Percentiles rank a stretch among this genome's conserved stretches.
Conservation (phyloP, 2,329 filamentous ascomycete genomes). For the Rhynchosporium agropyri region DNA sequence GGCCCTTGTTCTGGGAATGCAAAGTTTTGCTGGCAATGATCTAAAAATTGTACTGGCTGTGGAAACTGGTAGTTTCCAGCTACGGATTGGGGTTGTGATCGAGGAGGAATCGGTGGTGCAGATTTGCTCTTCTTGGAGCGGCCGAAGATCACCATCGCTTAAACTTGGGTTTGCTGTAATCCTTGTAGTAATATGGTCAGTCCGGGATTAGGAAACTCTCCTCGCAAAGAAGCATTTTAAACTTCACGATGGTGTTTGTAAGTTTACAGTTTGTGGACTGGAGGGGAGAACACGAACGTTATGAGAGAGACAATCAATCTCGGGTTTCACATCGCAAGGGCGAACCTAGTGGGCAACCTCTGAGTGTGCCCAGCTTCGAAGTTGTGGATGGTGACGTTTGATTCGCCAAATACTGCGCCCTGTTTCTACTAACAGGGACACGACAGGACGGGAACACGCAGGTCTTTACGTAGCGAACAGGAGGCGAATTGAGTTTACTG, state of each 20-base stretch:
- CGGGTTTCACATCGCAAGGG: slow-evolving; percentile 20
- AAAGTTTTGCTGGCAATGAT: slow-evolving; percentile 24
- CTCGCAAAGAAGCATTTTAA: not conserved
- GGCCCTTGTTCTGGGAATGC: slow-evolving; percentile 26
- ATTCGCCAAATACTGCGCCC: slow-evolving; percentile 36
- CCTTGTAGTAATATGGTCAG: slow-evolving; percentile 19
- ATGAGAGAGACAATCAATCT: slow-evolving; percentile 13
- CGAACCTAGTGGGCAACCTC: slow-evolving; percentile 12
- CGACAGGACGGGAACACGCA: slow-evolving; percentile 20
- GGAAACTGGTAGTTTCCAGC: slow-evolving; percentile 5
- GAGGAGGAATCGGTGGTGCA: slow-evolving; percentile 22
- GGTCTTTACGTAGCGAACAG: slow-evolving; percentile 5
- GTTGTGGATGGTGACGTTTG: slow-evolving; percentile 10
- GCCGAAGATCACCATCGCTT: slow-evolving; percentile 39
- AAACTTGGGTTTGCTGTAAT: slow-evolving; percentile 18
- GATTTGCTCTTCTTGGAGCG: slow-evolving; percentile 35
- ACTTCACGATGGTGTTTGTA: slow-evolving; percentile 3
- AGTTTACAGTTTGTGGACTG: slow-evolving; percentile 1
- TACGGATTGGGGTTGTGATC: slow-evolving; percentile 18
- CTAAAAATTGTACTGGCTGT: slow-evolving; percentile 21
- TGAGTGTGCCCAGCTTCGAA: slow-evolving; percentile 22
- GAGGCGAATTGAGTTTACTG: slow-evolving; percentile 15
- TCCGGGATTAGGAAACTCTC: slow-evolving; percentile 15
- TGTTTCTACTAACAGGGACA: slow-evolving; percentile 30
- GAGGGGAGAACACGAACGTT: not conserved